Percentiles rank a stretch among this genome's conserved stretches.
Evolutionary conservation across 2,329 filamentous ascomycete species (phyloP).

Genomic region (Aspergillus tubingensis): DNA sequence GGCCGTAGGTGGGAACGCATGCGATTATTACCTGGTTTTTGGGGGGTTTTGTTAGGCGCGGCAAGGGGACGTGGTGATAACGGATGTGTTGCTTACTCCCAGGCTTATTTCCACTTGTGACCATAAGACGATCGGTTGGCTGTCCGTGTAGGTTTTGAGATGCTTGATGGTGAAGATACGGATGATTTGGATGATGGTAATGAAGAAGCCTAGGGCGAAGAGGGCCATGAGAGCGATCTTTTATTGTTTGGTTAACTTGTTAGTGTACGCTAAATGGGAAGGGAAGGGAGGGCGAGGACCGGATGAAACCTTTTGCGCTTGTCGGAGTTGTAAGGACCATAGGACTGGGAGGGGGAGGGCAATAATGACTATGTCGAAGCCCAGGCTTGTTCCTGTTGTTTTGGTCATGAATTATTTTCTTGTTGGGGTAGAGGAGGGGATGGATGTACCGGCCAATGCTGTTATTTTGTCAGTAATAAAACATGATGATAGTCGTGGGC

Average conservation of each 20-base stretch:
- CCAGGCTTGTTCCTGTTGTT: slow-evolving; percentile 23
- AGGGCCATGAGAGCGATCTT: slow-evolving; percentile 46
- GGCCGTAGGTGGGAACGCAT: slow-evolving; percentile 48
- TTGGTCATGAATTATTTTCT: not conserved
- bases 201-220: slow-evolving; percentile 55
- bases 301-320: slow-evolving; percentile 20
- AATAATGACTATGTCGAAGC: slow-evolving; percentile 28
- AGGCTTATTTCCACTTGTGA: slow-evolving; percentile 50
- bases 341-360: slow-evolving; percentile 28
- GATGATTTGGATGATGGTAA: slow-evolving; percentile 54
- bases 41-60: not conserved
- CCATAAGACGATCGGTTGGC: slow-evolving; percentile 47
- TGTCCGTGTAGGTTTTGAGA: slow-evolving; percentile 50
- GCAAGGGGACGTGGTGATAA: not conserved
- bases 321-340: slow-evolving; percentile 19
- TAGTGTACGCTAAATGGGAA: not conserved
- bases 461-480: not conserved
- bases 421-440: not conserved
- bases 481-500: not conserved
- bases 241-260: slow-evolving; percentile 5
- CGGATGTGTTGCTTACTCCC: slow-evolving; percentile 29
- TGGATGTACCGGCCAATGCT: slow-evolving; percentile 13
- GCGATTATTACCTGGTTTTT: slow-evolving; percentile 38
- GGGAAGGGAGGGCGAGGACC: not conserved
- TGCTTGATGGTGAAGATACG: slow-evolving; percentile 53